A percentile compares a stretch with the other conserved stretches of the same genome.
phyloP scores from a whole-genome alignment of 2,329 filamentous ascomycete species.

The Cladosporium colombiae region DNA sequence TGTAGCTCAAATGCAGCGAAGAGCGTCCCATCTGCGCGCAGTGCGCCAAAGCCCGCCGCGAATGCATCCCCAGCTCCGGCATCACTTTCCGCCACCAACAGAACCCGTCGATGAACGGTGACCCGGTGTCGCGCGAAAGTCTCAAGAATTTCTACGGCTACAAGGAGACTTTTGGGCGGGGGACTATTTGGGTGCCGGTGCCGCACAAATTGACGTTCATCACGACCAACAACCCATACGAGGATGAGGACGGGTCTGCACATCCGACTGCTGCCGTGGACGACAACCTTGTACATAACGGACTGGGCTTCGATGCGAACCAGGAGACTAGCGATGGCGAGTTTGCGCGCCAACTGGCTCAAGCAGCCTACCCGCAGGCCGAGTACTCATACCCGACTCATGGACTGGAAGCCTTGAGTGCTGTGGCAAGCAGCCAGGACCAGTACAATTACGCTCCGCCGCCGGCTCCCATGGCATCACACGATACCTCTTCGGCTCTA shows the following conservation, averaged over 20 bases:
- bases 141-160: slow-evolving; percentile 66
- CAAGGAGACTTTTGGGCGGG: slow-evolving; percentile 63
- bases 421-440: slow-evolving; percentile 51
- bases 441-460: slow-evolving; percentile 40
- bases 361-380: slow-evolving; percentile 25
- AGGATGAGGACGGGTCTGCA: slow-evolving; percentile 43
- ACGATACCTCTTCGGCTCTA: slow-evolving; percentile 28
- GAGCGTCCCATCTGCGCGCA: slow-evolving; percentile 62
- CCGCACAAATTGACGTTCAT: slow-evolving; percentile 63
- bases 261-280: neutral
- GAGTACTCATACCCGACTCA: slow-evolving; percentile 41
- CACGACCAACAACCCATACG: slow-evolving; percentile 63
- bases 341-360: slow-evolving; percentile 19
- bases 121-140: slow-evolving; percentile 46
- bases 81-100: slow-evolving; percentile 69
- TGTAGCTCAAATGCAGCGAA: slow-evolving; percentile 65
- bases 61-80: slow-evolving; percentile 62
- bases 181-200: slow-evolving; percentile 63
- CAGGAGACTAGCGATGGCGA: slow-evolving; percentile 20
- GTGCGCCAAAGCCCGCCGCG: slow-evolving; percentile 60
- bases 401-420: slow-evolving; percentile 57
- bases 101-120: slow-evolving; percentile 67
- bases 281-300: slow-evolving; percentile 21
- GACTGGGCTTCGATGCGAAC: slow-evolving; percentile 15
- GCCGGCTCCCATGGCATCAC: slow-evolving; percentile 28